A percentile compares a stretch with the other conserved stretches of the same genome.
Conservation (phyloP, 106 monocot species). For the Dioscorea alata region DNA sequence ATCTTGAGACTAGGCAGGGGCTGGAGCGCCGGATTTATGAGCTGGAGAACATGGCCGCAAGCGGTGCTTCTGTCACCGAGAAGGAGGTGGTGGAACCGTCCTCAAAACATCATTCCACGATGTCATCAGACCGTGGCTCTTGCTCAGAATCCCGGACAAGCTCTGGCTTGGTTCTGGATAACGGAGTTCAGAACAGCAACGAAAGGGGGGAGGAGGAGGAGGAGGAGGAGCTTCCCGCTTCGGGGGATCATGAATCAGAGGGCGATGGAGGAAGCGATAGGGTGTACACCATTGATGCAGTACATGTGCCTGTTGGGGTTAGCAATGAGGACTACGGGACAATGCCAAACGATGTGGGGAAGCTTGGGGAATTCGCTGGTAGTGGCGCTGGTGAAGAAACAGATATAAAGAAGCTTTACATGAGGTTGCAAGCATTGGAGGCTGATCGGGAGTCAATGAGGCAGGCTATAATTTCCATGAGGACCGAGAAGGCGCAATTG, state of each 20-base stretch:
- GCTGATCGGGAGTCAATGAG: conserved; percentile 73
- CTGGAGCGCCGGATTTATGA: conserved; percentile 19
- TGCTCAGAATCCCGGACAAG: not conserved
- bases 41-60: conserved; percentile 1
- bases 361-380: not conserved
- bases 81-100: conserved; percentile 8
- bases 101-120: not conserved
- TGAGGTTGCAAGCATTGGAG: conserved; percentile 62
- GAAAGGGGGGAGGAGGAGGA: conserved; percentile 5
- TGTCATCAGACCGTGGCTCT: not conserved
- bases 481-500: conserved; percentile 61
- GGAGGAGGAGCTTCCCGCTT: conserved; percentile 14
- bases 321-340: not conserved
- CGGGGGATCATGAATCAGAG: conserved; percentile 3
- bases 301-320: conserved; percentile 19
- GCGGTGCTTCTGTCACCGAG: conserved; percentile 7
- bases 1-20: conserved; percentile 13
- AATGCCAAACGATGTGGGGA: not conserved
- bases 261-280: conserved; percentile 23
- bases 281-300: conserved; percentile 44
- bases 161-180: not conserved
- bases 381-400: conserved; percentile 8
- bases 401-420: conserved; percentile 49
- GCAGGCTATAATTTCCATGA: conserved; percentile 48
- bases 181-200: not conserved